Base-by-base conservation (phyloP, 129 eudicot genomes). In the Smallanthus sonchifolius region DNA sequence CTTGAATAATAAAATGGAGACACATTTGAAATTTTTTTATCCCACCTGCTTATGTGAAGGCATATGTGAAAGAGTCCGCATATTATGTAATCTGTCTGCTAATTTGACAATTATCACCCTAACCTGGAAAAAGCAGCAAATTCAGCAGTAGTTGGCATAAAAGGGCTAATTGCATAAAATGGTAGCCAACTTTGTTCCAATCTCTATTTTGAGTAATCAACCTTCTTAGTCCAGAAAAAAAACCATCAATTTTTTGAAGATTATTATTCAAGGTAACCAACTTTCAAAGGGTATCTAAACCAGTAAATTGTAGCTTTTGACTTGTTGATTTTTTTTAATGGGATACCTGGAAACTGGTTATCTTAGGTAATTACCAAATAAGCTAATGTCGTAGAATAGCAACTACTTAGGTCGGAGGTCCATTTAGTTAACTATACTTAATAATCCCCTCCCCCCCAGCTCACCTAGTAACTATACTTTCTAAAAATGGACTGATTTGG, bases 41-140 rank as follows among this genome's bases (percentile, higher is more conserved):
- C 39, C 15, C 38, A 95, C 99, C 99, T 95, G 99, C 84, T 95
- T 95, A 67, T 91, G 97, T 32, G 96, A 88, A 78, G 99, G 99
- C 99, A 95, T 95, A 74, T 95, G 91, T 45, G 97, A 82, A 82
- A 95, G 99, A 65, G 99, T 95, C 20, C 97, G 87, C 99, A 95
- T 95, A 84, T 95, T 95, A 80, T 95, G 99, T 77, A 95, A 83
- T 85, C 99, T 88, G 81, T 95, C 99, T 65, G 99, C 99, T 79
- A 95, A 84, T 85, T 95, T 95, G 69, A 95, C 99, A 45, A 95
- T 95, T 72, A 95, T 95, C 48, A 95, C 99, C 70, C 99, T 92
- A 45, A 95, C 99, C 99, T 95, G 87, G 75, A 77, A 73, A 75
- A 80, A 24, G 63, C 63, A 72, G 39, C 37, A 39, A 62, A 10